These are phyloP conservation scores for Fusarium kyushuense DNA, from an alignment of 2,329 filamentous ascomycete species.

Conservation along the genomic window DNA sequence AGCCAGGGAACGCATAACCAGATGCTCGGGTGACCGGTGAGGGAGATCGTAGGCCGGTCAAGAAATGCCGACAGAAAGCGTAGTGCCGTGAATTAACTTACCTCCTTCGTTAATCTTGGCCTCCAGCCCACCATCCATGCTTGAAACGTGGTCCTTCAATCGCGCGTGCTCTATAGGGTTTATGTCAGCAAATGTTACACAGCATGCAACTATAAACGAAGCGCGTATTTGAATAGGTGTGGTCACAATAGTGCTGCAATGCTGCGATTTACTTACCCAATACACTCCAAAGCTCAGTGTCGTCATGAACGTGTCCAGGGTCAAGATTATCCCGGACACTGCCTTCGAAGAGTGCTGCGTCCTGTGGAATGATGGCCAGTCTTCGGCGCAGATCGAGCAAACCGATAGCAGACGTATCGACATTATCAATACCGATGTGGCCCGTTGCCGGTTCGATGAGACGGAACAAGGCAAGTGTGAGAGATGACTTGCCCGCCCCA, in stretches of 20 bases:
- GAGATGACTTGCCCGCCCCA: constrained; percentile 93
- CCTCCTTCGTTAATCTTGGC: constrained; percentile 94
- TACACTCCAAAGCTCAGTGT: constrained; percentile 97
- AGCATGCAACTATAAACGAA: constrained; percentile 28
- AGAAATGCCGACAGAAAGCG: constrained; percentile 46
- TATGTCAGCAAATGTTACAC: constrained; percentile 43
- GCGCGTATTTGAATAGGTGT: constrained; percentile 6
- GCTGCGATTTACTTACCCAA: constrained; percentile 71
- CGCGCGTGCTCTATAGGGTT: constrained; percentile 81
- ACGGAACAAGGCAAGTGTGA: constrained; percentile 93
- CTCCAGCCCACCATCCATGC: constrained; percentile 90
- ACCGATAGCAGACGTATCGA: constrained; percentile 92
- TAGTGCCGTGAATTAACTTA: constrained; percentile 60
- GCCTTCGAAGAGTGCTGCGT: constrained; percentile 94
- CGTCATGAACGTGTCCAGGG: constrained; percentile 93
- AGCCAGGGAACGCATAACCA: constrained; percentile 32
- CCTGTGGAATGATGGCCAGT: constrained; percentile 96
- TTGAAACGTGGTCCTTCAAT: constrained; percentile 87
- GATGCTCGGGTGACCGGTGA: constrained; percentile 35
- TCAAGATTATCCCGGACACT: constrained; percentile 95
- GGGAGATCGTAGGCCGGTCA: constrained; percentile 25
- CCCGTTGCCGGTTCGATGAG: constrained; percentile 91
- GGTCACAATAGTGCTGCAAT: constrained; percentile 30
- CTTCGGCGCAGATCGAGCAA: constrained; percentile 88
- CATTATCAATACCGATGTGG: constrained; percentile 86